Evolutionary conservation across 1,284 basidiomycete genomes (phyloP).

Genomic region (Thecaphora thlaspeos): DNA sequence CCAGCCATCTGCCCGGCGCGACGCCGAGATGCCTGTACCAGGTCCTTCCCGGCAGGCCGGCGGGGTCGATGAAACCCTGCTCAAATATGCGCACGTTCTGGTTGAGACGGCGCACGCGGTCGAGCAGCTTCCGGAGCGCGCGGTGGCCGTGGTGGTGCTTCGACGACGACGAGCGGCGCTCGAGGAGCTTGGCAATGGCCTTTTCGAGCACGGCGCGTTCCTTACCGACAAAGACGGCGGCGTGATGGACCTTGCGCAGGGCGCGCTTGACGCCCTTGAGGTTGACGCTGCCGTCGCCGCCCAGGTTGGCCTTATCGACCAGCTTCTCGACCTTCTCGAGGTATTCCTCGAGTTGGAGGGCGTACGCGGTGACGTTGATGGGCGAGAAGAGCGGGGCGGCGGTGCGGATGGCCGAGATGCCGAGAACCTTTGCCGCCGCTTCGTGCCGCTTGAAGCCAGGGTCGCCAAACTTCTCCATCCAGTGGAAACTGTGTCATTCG

Average conservation of each 20-base stretch:
- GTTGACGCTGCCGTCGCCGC: conserved; percentile 4
- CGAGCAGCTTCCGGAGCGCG: conserved; percentile 62
- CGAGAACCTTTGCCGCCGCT: conserved; percentile 65
- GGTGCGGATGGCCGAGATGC: conserved; percentile 64
- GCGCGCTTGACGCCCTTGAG: conserved; percentile 11
- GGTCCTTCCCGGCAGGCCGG: conserved; percentile 69
- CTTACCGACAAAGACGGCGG: conserved; percentile 16
- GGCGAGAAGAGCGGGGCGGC: conserved; percentile 67
- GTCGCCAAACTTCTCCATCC: conserved; percentile 75
- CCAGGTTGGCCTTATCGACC: conserved; percentile 12
- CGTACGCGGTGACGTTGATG: conserved; percentile 68
- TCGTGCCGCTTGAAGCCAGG: conserved; percentile 73
- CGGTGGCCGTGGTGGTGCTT: conserved; percentile 1
- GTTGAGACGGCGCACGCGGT: conserved; percentile 70
- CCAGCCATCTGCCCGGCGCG: conserved; percentile 82
- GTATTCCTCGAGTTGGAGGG: conserved; percentile 32
- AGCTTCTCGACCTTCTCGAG: conserved; percentile 27
- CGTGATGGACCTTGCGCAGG: conserved; percentile 14
- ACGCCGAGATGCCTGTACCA: conserved; percentile 85
- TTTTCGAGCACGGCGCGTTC: conserved; percentile 11
- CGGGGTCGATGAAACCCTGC: conserved; percentile 72
- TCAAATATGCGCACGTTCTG: conserved; percentile 74
- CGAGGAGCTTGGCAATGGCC: conserved; percentile 6
- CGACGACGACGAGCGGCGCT: background rate
- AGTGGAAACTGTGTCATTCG: conserved; percentile 75